Conservation (phyloP, 2,329 filamentous ascomycete species). For the Orbilia brochopaga region DNA sequence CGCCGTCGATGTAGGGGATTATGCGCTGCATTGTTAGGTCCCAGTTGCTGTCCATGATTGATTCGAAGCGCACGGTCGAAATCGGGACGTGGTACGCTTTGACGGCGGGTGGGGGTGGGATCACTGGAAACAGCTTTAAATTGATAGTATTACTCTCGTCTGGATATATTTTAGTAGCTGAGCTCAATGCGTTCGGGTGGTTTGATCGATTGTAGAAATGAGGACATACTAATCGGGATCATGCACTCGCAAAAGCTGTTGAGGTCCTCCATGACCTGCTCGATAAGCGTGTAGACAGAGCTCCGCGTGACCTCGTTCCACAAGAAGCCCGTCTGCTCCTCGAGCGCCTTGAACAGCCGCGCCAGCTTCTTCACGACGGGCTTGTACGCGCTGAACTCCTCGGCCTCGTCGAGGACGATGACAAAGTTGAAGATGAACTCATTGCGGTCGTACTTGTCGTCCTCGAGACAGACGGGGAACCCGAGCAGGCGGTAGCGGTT, state of each 20-base stretch:
- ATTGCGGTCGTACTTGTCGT: conserved; percentile 83
- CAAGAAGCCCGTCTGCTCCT: conserved; percentile 87
- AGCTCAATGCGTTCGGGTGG: neutral
- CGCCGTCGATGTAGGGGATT: conserved; percentile 84
- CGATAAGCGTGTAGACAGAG: conserved; percentile 83
- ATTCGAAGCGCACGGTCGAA: conserved; percentile 65
- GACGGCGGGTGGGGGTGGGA: conserved; percentile 76
- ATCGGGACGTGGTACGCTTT: conserved; percentile 91
- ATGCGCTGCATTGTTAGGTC: conserved; percentile 77
- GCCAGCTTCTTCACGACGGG: conserved; percentile 85
- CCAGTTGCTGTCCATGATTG: conserved; percentile 65
- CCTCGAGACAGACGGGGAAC: conserved; percentile 84
- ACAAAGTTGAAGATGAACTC: conserved; percentile 99
- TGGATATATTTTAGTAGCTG: conserved; percentile 56
- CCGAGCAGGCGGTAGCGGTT: conserved; percentile 83
- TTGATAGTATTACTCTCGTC: conserved; percentile 94
- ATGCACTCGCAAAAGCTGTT: conserved; percentile 98
- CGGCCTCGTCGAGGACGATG: conserved; percentile 73
- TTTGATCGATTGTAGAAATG: conserved; percentile 9
- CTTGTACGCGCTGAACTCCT: conserved; percentile 74
- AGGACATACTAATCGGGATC: conserved; percentile 82
- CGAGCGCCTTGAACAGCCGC: conserved; percentile 82
- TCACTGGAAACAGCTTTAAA: conserved; percentile 90
- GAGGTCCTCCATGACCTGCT: conserved; percentile 80
- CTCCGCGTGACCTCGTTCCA: conserved; percentile 66